Evolutionary conservation across 2,329 filamentous ascomycete genomes (phyloP), one percentile per base, ranked within the genome.

Genomic region (Neofusicoccum kwambonambiense): DNA sequence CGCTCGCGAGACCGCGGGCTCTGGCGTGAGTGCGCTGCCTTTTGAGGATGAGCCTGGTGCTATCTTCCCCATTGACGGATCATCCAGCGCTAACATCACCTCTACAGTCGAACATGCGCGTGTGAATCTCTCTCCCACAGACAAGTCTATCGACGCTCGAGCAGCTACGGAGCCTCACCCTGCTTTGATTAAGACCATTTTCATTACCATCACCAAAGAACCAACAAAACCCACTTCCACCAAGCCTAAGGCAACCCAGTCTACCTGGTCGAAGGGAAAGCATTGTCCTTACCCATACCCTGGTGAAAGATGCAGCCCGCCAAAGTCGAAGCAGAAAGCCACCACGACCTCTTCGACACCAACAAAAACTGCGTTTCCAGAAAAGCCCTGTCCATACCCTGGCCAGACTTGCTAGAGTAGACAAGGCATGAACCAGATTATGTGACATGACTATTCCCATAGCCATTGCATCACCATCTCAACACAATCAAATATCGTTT

Each of bases 231-330:
- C 44, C 8, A 11, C 44, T 47, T 22, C 34, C 1, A 15, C 1
- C 11, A 61, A 37, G 17, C 31, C 44, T 6, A 50, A 49, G 44
- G 13, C 57, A 13, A 47, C 56, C n/a, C 15, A 5, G n/a, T 42
- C 45, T 9, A 62, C 17, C 13, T 62, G 44, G 34, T 62, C 58
- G 19, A 62, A 51, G 37, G 58, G 58, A 17, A 51, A 42, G 45
- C 45, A 62, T 37, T 62, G 58, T 34, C 58, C 58, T 34, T 62
- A 50, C 34, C 58, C 58, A 11, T 62, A 62, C 17, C 58, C 58
- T 3, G 58, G 58, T 13, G 58, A 62, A 27, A n/a, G 22, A 11
- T 62, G 58, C 35, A 39, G 34, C 6, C 19, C 17, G 13, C 58
- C 58, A 9, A 60, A 35, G n/a, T 42, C 37, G 3, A 13, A 27